Percentiles rank a stretch among this genome's conserved stretches.
These are phyloP conservation scores for Glycyrrhiza uralensis DNA, from an alignment of 306 rosid genomes.

Conservation along the genomic window DNA sequence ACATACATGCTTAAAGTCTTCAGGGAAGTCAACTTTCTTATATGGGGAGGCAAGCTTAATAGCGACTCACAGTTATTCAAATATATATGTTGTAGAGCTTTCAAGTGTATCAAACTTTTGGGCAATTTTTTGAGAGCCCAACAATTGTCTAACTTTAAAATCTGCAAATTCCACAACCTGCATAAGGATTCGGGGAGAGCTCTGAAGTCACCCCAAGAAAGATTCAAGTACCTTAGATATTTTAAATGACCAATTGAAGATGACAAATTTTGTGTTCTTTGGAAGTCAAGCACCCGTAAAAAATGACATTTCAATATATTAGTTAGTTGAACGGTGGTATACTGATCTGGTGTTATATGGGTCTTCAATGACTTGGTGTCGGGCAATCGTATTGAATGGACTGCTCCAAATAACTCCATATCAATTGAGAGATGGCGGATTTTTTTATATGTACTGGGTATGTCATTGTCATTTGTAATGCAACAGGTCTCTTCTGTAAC, in stretches of 20 bases:
- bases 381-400: not conserved
- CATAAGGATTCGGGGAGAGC: constrained; percentile 15
- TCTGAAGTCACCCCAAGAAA: fast-evolving
- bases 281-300: not conserved
- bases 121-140: not conserved
- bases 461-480: not conserved
- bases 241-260: not conserved
- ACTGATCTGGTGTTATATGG: no score
- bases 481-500: not conserved
- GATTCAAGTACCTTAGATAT: not conserved
- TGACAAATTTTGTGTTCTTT: fast-evolving
- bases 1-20: not conserved
- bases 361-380: not conserved
- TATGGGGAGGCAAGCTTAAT: not conserved
- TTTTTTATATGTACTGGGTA: not conserved
- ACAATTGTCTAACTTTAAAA: not conserved
- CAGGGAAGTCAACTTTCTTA: not conserved
- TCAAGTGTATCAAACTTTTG: not conserved
- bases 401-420: fast-evolving
- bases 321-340: no score
- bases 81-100: not conserved
- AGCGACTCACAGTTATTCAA: fast-evolving
- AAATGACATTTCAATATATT: not conserved
- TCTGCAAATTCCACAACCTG: not conserved
- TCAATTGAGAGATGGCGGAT: not conserved